These are phyloP conservation scores for Penicillium odoratum DNA, from an alignment of 495 filamentous ascomycete genomes.

Conservation along the genomic window DNA sequence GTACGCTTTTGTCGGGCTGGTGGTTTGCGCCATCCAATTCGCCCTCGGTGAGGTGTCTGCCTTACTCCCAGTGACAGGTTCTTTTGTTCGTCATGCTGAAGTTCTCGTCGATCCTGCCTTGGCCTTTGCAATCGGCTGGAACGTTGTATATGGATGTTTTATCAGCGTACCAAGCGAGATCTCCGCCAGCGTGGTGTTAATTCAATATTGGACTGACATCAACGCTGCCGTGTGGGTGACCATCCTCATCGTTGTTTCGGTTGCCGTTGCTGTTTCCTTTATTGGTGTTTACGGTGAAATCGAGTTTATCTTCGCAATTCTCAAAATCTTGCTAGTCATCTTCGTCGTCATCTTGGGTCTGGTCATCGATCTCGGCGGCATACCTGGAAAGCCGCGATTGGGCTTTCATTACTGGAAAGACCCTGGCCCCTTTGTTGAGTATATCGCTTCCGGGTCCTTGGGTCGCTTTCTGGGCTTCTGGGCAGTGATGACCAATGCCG, in stretches of 20 bases:
- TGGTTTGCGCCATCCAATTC: slow-evolving; percentile 45
- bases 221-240: slow-evolving; percentile 56
- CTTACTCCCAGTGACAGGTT: slow-evolving; percentile 44
- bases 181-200: slow-evolving; percentile 59
- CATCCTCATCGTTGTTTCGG: slow-evolving; percentile 54
- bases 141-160: slow-evolving; percentile 49
- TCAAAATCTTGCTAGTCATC: slow-evolving; percentile 52
- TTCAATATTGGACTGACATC: slow-evolving; percentile 59
- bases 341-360: slow-evolving; percentile 53
- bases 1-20: slow-evolving; percentile 37
- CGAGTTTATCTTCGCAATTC: slow-evolving; percentile 43
- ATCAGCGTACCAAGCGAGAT: slow-evolving; percentile 67
- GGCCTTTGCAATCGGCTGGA: slow-evolving; percentile 64
- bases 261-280: slow-evolving; percentile 52
- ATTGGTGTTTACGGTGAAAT: slow-evolving; percentile 49
- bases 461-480: slow-evolving; percentile 58
- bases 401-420: slow-evolving; percentile 54
- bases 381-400: slow-evolving; percentile 30
- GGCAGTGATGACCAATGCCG: slow-evolving; percentile 58
- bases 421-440: slow-evolving; percentile 52
- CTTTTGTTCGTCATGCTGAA: slow-evolving; percentile 53
- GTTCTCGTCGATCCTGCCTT: slow-evolving; percentile 55
- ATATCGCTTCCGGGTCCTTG: slow-evolving; percentile 38
- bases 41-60: slow-evolving; percentile 45
- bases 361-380: slow-evolving; percentile 43